Percentiles rank a stretch among this genome's conserved stretches.
phyloP scores from a whole-genome alignment of 805 yeast species.

The Candida vartiovaarae region DNA sequence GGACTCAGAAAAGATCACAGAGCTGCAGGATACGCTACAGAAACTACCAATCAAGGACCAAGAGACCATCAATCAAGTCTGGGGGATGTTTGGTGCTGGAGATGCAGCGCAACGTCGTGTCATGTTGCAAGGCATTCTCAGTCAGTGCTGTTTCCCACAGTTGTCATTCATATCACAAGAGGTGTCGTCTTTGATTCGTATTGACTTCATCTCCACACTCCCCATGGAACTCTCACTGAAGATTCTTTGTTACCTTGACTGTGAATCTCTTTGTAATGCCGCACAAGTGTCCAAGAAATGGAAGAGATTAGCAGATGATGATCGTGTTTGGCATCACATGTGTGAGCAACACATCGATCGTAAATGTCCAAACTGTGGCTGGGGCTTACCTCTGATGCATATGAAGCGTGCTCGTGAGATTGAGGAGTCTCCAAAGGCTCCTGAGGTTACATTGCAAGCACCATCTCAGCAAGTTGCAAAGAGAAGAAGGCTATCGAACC shows the following conservation, averaged over 20 bases:
- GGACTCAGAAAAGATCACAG: constrained; percentile 56
- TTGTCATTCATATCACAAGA: constrained; percentile 79
- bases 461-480: constrained; percentile 3
- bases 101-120: constrained; percentile 63
- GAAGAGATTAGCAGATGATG: constrained; percentile 91
- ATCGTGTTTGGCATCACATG: constrained; percentile 96
- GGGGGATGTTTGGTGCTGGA: constrained; percentile 78
- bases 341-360: constrained; percentile 97
- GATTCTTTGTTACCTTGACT: constrained; percentile 82
- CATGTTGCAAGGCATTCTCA: constrained; percentile 73
- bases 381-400: constrained; percentile 96
- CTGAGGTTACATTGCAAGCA: constrained; percentile 9
- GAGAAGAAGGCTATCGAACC: constrained; percentile 23
- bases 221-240: constrained; percentile 84
- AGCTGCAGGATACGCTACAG: constrained; percentile 52
- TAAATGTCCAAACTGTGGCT: constrained; percentile 96
- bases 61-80: constrained; percentile 70
- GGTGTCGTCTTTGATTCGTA: constrained; percentile 69
- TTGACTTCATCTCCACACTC: constrained; percentile 79
- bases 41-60: constrained; percentile 63
- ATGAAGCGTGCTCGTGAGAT: constrained; percentile 65
- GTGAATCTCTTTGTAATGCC: constrained; percentile 88
- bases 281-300: constrained; percentile 87
- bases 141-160: constrained; percentile 94
- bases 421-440: constrained; percentile 8